These are phyloP conservation scores for Auricularia sp. DNA, from an alignment of 768 basidiomycete genomes.

Conservation along the genomic window DNA sequence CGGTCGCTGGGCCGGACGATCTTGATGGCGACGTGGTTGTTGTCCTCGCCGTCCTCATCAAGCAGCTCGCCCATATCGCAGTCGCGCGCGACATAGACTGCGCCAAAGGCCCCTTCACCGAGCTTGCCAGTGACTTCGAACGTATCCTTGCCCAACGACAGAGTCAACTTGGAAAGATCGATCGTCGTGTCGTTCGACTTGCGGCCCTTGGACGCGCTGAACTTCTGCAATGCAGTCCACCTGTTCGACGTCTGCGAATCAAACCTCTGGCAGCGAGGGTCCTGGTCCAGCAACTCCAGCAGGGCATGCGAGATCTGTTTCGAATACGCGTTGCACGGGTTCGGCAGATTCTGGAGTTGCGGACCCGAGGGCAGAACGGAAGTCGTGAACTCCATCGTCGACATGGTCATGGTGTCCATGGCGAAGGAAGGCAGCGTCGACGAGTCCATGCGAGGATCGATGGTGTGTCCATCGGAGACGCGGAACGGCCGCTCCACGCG, in stretches of 20 bases:
- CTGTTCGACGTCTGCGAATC: neutral
- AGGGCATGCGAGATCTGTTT: slow-evolving; percentile 50
- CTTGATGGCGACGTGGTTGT: slow-evolving; percentile 72
- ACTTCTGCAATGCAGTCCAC: slow-evolving; percentile 38
- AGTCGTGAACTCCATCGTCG: slow-evolving; percentile 46
- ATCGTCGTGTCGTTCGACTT: slow-evolving; percentile 13
- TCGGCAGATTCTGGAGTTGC: slow-evolving; percentile 61
- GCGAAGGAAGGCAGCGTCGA: neutral
- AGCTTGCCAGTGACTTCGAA: slow-evolving; percentile 77
- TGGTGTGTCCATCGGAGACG: slow-evolving; percentile 1
- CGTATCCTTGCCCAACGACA: slow-evolving; percentile 52
- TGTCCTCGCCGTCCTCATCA: slow-evolving; percentile 43
- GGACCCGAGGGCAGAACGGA: slow-evolving; percentile 39
- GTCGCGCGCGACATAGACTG: slow-evolving; percentile 76
- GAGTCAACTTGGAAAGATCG: slow-evolving; percentile 26
- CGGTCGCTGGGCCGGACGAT: slow-evolving; percentile 78
- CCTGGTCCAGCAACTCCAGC: slow-evolving; percentile 51
- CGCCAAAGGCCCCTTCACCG: slow-evolving; percentile 94
- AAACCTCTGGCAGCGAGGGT: slow-evolving; percentile 20
- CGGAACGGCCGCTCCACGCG: slow-evolving; percentile 1
- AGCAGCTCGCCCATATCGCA: slow-evolving; percentile 2
- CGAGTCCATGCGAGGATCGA: slow-evolving; percentile 21
- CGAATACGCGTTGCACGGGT: slow-evolving; percentile 85
- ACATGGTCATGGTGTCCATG: neutral
- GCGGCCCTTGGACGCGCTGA: slow-evolving; percentile 36